Evolutionary conservation across 352 stramenopile species (phyloP).

Genomic region (Phytopythium chamaehyphon): DNA sequence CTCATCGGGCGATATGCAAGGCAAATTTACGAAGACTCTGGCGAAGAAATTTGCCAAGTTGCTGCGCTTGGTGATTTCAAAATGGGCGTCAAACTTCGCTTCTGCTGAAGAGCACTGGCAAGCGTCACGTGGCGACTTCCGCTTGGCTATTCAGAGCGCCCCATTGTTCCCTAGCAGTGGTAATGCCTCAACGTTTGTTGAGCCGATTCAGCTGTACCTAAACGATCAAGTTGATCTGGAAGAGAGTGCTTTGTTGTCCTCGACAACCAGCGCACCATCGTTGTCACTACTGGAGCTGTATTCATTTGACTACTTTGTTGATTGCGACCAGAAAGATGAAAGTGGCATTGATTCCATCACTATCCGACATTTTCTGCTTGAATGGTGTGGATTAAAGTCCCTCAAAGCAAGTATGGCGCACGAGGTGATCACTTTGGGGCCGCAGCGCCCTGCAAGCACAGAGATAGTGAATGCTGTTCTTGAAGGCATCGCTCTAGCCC

Average conservation of each 20-base stretch:
- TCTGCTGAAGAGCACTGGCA: not conserved
- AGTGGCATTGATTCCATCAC: slow-evolving; percentile 13
- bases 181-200: not conserved
- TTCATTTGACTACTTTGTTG: slow-evolving; percentile 40
- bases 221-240: slow-evolving; percentile 61
- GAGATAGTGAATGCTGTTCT: slow-evolving; percentile 21
- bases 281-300: slow-evolving; percentile 55
- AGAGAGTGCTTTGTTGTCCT: slow-evolving; percentile 16
- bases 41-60: slow-evolving; percentile 29
- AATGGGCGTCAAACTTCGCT: slow-evolving; percentile 20
- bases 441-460: slow-evolving; percentile 18
- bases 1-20: slow-evolving; percentile 11
- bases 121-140: not conserved
- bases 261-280: slow-evolving; percentile 2
- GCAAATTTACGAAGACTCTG: not conserved
- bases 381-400: slow-evolving; percentile 49
- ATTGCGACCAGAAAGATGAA: slow-evolving; percentile 3
- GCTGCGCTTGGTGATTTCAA: slow-evolving; percentile 16
- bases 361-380: slow-evolving; percentile 25
- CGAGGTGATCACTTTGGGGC: slow-evolving; percentile 47
- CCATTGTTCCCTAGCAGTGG: not conserved
- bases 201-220: slow-evolving; percentile 39
- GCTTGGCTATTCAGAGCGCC: slow-evolving; percentile 1
- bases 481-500: slow-evolving; percentile 32
- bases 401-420: slow-evolving; percentile 40